Percentiles rank a stretch among this genome's conserved stretches.
Evolutionary conservation across 2,329 filamentous ascomycete genomes (phyloP).

Genomic region (Cryphonectria naterciae): DNA sequence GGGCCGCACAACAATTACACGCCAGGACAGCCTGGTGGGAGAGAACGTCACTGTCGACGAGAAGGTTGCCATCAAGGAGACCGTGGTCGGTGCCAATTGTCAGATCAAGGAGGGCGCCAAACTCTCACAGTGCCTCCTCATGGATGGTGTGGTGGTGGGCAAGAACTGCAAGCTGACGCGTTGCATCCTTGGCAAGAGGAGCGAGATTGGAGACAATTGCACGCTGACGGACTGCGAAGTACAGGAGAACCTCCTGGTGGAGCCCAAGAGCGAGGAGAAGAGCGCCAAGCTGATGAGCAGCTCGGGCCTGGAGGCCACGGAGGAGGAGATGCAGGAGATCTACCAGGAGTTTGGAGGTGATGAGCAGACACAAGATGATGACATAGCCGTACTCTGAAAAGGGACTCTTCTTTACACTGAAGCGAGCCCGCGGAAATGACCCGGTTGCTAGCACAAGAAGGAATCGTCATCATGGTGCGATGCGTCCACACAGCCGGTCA

Average conservation of each 20-base stretch:
- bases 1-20: constrained; percentile 78
- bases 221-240: constrained; percentile 90
- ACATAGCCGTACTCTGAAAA: constrained; percentile 17
- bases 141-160: constrained; percentile 88
- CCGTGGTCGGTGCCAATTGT: constrained; percentile 84
- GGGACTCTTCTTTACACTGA: not conserved
- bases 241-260: constrained; percentile 85
- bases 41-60: constrained; percentile 90
- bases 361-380: constrained; percentile 17
- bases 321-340: constrained; percentile 62
- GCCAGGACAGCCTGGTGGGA: constrained; percentile 79
- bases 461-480: not conserved
- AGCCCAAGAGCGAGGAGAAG: constrained; percentile 73
- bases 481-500: not conserved
- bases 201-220: constrained; percentile 79
- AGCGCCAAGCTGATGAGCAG: constrained; percentile 71
- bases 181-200: constrained; percentile 82
- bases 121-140: constrained; percentile 83
- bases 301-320: constrained; percentile 66
- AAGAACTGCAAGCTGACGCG: constrained; percentile 83
- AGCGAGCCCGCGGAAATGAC: not conserved
- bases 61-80: constrained; percentile 90
- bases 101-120: constrained; percentile 86
- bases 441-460: not conserved
- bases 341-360: constrained; percentile 42